Conservation (phyloP, 2,329 filamentous ascomycete genomes). For the Fusarium zealandicum region DNA sequence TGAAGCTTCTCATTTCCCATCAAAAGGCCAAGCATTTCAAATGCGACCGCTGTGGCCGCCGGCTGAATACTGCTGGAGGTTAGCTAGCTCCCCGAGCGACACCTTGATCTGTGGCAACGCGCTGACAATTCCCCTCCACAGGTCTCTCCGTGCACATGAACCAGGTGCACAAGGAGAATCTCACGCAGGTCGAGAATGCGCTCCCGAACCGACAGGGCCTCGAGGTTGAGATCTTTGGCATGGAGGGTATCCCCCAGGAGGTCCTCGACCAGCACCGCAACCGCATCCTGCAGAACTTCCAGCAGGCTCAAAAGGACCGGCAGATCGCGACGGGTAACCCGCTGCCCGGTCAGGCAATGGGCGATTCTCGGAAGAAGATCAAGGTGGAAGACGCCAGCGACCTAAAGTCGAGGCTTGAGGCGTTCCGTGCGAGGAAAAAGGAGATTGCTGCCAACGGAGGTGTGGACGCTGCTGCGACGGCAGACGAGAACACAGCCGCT, state of each 20-base stretch:
- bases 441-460: constrained; percentile 62
- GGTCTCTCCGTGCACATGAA: constrained; percentile 97
- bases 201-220: constrained; percentile 84
- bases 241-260: constrained; percentile 94
- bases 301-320: constrained; percentile 83
- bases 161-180: constrained; percentile 95
- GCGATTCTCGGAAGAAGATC: constrained; percentile 73
- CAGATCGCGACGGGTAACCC: constrained; percentile 85
- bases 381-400: constrained; percentile 79
- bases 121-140: constrained; percentile 48
- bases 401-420: constrained; percentile 80
- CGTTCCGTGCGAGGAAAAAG: constrained; percentile 74
- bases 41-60: constrained; percentile 86
- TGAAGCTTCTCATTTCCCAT: constrained; percentile 95
- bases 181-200: constrained; percentile 89
- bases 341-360: constrained; percentile 68
- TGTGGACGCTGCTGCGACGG: constrained; percentile 41
- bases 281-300: constrained; percentile 84
- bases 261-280: constrained; percentile 84
- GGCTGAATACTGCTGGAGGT: constrained; percentile 95
- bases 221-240: constrained; percentile 96
- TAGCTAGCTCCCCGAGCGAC: constrained; percentile 42
- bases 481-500: constrained; percentile 57
- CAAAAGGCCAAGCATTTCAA: constrained; percentile 99
- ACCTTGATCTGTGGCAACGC: not conserved